A percentile compares a stretch with the other conserved stretches of the same genome.
phyloP scores from a whole-genome alignment of 1,139 yeast species.

The Petasospora fabianii region DNA sequence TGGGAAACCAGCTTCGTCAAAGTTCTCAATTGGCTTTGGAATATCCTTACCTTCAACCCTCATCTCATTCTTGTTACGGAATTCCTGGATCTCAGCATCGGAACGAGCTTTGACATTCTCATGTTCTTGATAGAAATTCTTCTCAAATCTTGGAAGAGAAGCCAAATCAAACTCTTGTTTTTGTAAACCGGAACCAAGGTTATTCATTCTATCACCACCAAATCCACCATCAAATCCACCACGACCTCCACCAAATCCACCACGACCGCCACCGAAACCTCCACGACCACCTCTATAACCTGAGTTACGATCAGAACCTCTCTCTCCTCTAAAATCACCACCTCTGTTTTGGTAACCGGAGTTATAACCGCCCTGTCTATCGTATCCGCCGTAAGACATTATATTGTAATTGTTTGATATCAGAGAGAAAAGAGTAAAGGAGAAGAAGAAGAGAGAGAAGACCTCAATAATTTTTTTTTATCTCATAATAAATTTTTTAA shows the following conservation, averaged over 20 bases:
- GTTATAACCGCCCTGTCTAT: conserved; percentile 31
- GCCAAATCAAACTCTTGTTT: conserved; percentile 81
- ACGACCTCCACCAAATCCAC: conserved; percentile 30
- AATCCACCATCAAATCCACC: conserved; percentile 35
- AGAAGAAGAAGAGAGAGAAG: background rate
- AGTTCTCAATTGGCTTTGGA: conserved; percentile 90
- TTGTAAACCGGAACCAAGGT: conserved; percentile 55
- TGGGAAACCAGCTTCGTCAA: conserved; percentile 56
- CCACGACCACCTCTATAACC: conserved; percentile 36
- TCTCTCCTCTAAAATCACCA: conserved; percentile 28
- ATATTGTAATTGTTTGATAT: background rate
- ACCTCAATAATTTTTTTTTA: background rate
- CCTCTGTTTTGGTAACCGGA: conserved; percentile 27
- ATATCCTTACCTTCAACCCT: conserved; percentile 76
- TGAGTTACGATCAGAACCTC: conserved; percentile 36
- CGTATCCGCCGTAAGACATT: conserved; percentile 34
- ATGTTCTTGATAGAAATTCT: conserved; percentile 89
- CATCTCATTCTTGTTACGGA: conserved; percentile 86
- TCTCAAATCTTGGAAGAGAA: conserved; percentile 83
- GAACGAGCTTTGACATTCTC: conserved; percentile 72
- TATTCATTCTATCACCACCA: conserved; percentile 40
- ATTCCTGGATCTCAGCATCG: conserved; percentile 64
- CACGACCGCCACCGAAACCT: conserved; percentile 28
- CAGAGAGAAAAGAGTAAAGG: background rate
- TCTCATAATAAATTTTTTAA: too few relatives aligned